Base-by-base conservation (phyloP, 352 stramenopile species). In the Blastocystis sp. region DNA sequence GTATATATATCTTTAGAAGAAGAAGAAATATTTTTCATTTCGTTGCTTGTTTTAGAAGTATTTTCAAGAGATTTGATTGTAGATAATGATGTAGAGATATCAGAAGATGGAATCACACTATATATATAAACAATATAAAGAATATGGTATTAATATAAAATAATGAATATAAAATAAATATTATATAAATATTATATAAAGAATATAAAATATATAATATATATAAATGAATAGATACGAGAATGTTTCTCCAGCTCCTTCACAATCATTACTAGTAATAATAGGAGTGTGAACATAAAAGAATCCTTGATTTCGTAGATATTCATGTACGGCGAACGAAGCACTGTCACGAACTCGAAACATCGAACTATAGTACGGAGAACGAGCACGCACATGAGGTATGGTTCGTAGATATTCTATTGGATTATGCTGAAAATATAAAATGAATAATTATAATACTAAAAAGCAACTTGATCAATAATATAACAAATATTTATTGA, bases 221-320 rank as follows among this genome's bases (percentile, higher is more conserved):
- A 13, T 13, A 13, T 39, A 13, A 39, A 39, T 13, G 33, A 39
- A 39, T 18, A 13, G 13, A 25, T 95, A 82, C 23, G 72, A 69
- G 67, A 96, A 95, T 72, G 91, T 88, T 72, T 97, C 90, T 1
- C 90, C 90, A 0, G 90, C 90, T 21, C 90, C 89, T 71, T 97
- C 90, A 67, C 88, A 95, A 75, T 97, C 90, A 36, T 81, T 85
- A 31, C 84, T 80, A 1, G 90, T 96, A 54, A 94, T 87, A 39
- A 94, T 79, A 24, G 84, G 84, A 56, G 82, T 93, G 72, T 93
- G 82, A 37, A 94, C 79, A 74, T 94, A 91, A 43, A 90, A 64
- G 65, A 94, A 94, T 27, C 83, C 82, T 21, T 76, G 74, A 32
- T 83, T 67, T 66, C 92, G 79, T 66, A 93, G 92, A 66, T 91